These are phyloP conservation scores for Talaromyces borbonicus DNA, from an alignment of 495 filamentous ascomycete species.

Conservation along the genomic window DNA sequence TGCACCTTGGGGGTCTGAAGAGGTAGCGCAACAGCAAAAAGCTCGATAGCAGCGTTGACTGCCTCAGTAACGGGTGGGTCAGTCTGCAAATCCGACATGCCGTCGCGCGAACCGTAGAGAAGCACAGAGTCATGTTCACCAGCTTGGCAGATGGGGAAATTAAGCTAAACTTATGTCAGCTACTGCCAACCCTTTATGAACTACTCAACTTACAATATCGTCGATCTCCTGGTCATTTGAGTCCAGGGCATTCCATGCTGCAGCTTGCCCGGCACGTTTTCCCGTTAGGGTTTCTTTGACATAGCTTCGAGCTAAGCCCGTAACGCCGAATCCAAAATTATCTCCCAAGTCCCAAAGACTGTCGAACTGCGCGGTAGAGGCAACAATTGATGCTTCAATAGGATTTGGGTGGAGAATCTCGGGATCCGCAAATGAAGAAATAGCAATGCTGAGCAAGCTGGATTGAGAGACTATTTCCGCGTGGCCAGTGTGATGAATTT, in stretches of 20 bases:
- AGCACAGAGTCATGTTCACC: constrained; percentile 83
- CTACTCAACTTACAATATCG: constrained; percentile 39
- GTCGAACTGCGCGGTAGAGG: constrained; percentile 82
- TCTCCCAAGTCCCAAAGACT: constrained; percentile 90
- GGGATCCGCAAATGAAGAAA: constrained; percentile 87
- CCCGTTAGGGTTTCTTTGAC: constrained; percentile 60
- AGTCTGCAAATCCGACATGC: constrained; percentile 42
- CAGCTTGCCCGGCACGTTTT: constrained; percentile 49
- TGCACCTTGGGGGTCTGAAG: constrained; percentile 84
- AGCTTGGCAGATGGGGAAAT: constrained; percentile 69
- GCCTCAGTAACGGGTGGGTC: constrained; percentile 88
- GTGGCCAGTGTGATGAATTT: constrained; percentile 68
- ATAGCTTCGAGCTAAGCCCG: constrained; percentile 71
- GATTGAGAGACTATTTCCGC: constrained; percentile 82
- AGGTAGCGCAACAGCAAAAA: constrained; percentile 85
- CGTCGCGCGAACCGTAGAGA: constrained; percentile 52
- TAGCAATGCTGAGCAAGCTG: constrained; percentile 83
- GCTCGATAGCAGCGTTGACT: constrained; percentile 82
- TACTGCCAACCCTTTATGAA: not conserved
- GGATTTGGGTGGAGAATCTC: constrained; percentile 78
- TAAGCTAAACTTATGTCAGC: constrained; percentile 28
- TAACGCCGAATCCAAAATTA: constrained; percentile 89
- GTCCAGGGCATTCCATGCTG: constrained; percentile 50
- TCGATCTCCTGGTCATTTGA: constrained; percentile 64
- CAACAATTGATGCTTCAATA: constrained; percentile 85